These are phyloP conservation scores for Pterocarpus macrocarpus DNA, from an alignment of 306 rosid species.

Conservation along the genomic window DNA sequence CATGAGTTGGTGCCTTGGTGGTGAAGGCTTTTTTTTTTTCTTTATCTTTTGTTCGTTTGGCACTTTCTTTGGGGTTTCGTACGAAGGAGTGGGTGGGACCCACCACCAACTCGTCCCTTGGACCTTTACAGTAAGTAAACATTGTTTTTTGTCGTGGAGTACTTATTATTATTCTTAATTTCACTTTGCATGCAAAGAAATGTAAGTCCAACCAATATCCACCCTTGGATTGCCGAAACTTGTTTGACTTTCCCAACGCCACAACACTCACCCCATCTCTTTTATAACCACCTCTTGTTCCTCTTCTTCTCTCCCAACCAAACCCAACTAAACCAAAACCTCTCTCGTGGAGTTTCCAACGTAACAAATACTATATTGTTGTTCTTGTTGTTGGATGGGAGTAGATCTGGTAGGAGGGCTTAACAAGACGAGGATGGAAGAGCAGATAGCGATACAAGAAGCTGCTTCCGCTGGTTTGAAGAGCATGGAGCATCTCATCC, in stretches of 20 bases:
- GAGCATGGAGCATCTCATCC: conserved; percentile 79
- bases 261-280: conserved; percentile 15
- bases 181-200: conserved; percentile 30
- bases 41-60: conserved; percentile 20
- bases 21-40: not conserved
- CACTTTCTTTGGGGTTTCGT: conserved; percentile 21
- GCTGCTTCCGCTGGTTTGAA: conserved; percentile 78
- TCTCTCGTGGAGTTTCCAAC: not conserved
- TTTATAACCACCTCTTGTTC: conserved; percentile 46
- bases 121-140: conserved; percentile 51
- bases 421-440: conserved; percentile 49
- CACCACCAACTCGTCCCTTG: conserved; percentile 47
- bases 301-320: not conserved
- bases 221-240: conserved; percentile 56
- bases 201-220: conserved; percentile 57
- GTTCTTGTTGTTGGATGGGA: conserved; percentile 47
- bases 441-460: conserved; percentile 68
- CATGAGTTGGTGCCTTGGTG: conserved; percentile 2
- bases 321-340: not conserved
- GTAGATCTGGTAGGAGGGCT: conserved; percentile 49
- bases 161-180: not conserved
- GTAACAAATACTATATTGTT: too few relatives aligned
- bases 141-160: conserved; percentile 42
- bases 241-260: conserved; percentile 61
- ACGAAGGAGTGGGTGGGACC: conserved; percentile 47